Evolutionary conservation across 2,329 filamentous ascomycete genomes (phyloP).

Genomic region (Aspergillus ibericus): DNA sequence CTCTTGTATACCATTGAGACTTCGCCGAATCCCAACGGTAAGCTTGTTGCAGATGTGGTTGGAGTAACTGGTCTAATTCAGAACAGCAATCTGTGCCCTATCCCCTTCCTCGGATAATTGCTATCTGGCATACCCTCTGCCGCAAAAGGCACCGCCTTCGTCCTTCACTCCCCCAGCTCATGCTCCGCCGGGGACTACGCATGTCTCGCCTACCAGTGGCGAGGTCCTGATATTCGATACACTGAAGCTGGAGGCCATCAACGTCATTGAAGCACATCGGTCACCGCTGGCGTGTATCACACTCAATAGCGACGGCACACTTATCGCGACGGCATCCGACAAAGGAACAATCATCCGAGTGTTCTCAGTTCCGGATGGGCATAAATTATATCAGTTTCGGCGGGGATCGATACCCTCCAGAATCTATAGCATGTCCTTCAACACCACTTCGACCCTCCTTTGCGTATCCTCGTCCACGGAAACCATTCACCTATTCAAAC

Average conservation of each 20-base stretch:
- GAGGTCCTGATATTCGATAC: conserved; percentile 94
- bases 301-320: conserved; percentile 86
- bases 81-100: conserved; percentile 77
- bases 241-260: conserved; percentile 83
- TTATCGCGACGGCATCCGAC: conserved; percentile 92
- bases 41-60: conserved; percentile 7
- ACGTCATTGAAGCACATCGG: conserved; percentile 92
- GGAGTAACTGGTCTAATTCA: conserved; percentile 13
- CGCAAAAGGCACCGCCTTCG: conserved; percentile 59
- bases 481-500: conserved; percentile 93
- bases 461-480: conserved; percentile 96
- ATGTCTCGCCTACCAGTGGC: conserved; percentile 80
- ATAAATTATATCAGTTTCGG: conserved; percentile 94
- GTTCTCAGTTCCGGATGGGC: conserved; percentile 84
- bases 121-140: conserved; percentile 90
- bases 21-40: conserved; percentile 82
- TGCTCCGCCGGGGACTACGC: conserved; percentile 72
- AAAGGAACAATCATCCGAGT: conserved; percentile 97
- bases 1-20: conserved; percentile 89
- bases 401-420: conserved; percentile 92
- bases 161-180: conserved; percentile 68
- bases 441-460: conserved; percentile 85
- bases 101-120: conserved; percentile 95
- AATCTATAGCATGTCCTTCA: conserved; percentile 99
- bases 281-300: conserved; percentile 88